Base-by-base conservation (phyloP, 2,329 filamentous ascomycete genomes). In the Phoma herbarum region DNA sequence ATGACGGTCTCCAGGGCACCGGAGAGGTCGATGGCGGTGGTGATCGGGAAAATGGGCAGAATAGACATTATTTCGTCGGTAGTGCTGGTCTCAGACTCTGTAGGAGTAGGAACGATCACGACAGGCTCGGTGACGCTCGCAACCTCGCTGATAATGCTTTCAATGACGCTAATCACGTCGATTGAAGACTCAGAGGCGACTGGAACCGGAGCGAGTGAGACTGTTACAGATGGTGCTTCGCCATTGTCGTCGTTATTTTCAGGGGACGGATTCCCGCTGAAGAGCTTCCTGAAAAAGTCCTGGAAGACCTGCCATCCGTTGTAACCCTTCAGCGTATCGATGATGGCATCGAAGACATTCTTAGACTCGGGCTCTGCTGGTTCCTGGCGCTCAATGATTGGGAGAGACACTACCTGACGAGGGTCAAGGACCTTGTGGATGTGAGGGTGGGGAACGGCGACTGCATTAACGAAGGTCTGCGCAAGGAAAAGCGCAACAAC, bases 271-370 rank as follows among this genome's bases (percentile, higher is more conserved):
- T 43, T 28, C 10, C 41, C 49, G 16, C 54, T 51, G 49, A 67
- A 67, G 0, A 65, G 39, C 22, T 60, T 58, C 29, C 44, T 58
- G 57, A 61, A 59, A 46, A 67, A 62, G 44, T 62, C 60, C 31
- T 51, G 35, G 41, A 65, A 53, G n/a, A 67, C 52, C 9, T 65
- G 49, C 52, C 49, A 65, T 45, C 57, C 62, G 25, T 53, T 63
- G 46, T 59, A 54, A 16, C 47, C 25, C 25, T 54, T 60, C 3
- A 67, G 53, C 9, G 50, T 54, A 35, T 59, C 29, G 46, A 59
- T 31, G 41, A 59, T 42, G 22, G 50, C 56, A 29, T 59, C 56
- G 39, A 59, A 59, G 16, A 59, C 56, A n/a, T 59, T 59, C 45
- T 31, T 48, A 20, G 39, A 16, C 35, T 54, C 50, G 23, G 44